phyloP scores from a whole-genome alignment of 2,329 filamentous ascomycete genomes.

The Fonsecaea multimorphosa region DNA sequence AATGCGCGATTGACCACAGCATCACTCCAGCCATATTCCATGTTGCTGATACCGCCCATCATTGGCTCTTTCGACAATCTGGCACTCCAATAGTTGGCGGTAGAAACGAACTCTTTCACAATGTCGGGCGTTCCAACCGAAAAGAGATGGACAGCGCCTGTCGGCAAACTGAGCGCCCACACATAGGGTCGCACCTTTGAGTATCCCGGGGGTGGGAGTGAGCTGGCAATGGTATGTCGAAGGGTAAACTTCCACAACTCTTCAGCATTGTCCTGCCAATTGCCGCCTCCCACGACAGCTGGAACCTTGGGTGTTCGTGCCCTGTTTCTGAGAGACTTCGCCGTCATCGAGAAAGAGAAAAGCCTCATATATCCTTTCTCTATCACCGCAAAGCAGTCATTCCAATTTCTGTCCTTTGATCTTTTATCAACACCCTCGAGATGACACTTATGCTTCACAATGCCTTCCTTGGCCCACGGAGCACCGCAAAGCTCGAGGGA shows the following conservation, averaged over 20 bases:
- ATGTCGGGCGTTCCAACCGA: constrained; percentile 96
- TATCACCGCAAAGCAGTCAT: constrained; percentile 92
- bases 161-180: constrained; percentile 90
- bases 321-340: constrained; percentile 76
- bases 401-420: constrained; percentile 93
- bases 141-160: constrained; percentile 95
- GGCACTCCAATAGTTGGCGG: constrained; percentile 97
- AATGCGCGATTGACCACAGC: constrained; percentile 77
- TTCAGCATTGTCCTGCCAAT: constrained; percentile 97
- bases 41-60: constrained; percentile 90
- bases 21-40: constrained; percentile 97
- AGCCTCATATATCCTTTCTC: constrained; percentile 93
- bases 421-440: constrained; percentile 88
- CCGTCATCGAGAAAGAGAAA: constrained; percentile 85
- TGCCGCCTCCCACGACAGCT: constrained; percentile 86
- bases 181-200: constrained; percentile 89
- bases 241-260: constrained; percentile 85
- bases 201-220: constrained; percentile 88
- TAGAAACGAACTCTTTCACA: constrained; percentile 89
- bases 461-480: constrained; percentile 98
- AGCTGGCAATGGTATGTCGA: constrained; percentile 88
- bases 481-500: constrained; percentile 87
- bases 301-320: constrained; percentile 60
- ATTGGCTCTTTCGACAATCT: constrained; percentile 91
- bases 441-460: constrained; percentile 95